Percentiles rank a stretch among this genome's conserved stretches.
Evolutionary conservation across 257 asterid genomes (phyloP).

Genomic region (Fraxinus excelsior): DNA sequence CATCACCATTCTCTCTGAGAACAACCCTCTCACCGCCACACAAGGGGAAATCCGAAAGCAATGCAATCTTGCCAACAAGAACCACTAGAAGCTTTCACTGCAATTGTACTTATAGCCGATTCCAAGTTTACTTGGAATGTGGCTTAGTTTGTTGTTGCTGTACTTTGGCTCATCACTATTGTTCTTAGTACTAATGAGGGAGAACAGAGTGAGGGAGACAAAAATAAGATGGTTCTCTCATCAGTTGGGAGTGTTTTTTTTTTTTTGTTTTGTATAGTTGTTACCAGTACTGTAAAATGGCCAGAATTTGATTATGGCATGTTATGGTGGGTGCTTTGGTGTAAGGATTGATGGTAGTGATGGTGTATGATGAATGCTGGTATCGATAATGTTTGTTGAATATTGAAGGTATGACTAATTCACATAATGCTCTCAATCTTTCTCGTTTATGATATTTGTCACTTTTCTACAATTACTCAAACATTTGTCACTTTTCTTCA

Average conservation of each 20-base stretch:
- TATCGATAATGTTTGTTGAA: constrained; percentile 13
- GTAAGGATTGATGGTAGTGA: constrained; percentile 25
- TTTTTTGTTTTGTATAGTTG: background rate
- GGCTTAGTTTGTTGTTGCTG: background rate
- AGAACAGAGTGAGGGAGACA: background rate
- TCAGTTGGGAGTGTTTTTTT: background rate
- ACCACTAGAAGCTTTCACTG: constrained; percentile 29
- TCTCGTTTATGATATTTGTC: too few relatives aligned
- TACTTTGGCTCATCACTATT: constrained; percentile 3
- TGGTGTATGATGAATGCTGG: background rate
- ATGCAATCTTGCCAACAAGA: constrained; percentile 84
- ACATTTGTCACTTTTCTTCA: too few relatives aligned
- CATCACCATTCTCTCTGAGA: constrained; percentile 71
- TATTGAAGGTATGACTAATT: background rate
- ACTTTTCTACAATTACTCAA: too few relatives aligned
- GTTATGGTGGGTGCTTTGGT: background rate
- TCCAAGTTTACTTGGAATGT: background rate
- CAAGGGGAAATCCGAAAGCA: constrained; percentile 86
- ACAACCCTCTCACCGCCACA: constrained; percentile 84
- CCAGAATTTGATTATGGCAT: constrained; percentile 8
- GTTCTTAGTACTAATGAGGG: background rate
- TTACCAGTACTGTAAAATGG: too few relatives aligned
- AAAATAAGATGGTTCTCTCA: constrained; percentile 31
- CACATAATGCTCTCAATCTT: background rate
- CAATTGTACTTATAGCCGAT: background rate